Evolutionary conservation across 371 early-diverging fungal species (phyloP).

Genomic region (Massospora cicadina): DNA sequence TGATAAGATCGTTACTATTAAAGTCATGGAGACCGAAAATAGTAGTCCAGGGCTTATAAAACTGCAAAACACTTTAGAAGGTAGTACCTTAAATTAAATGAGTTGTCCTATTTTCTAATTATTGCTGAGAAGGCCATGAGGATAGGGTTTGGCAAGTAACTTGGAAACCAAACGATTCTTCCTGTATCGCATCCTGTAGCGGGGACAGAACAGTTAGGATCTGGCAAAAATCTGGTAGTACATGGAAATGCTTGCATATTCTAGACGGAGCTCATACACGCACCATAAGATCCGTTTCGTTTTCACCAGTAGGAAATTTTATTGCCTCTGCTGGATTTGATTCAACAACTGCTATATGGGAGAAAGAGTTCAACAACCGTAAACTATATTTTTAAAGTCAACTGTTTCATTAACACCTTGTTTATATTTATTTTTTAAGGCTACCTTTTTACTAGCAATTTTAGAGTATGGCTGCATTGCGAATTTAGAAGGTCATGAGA

Average conservation of each 20-base stretch:
- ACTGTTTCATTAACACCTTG: neutral
- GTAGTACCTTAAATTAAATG: no score
- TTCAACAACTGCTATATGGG: conserved; percentile 85
- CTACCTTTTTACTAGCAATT: no score
- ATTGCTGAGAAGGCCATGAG: conserved; percentile 79
- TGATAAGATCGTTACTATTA: no score
- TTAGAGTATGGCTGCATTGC: conserved; percentile 76
- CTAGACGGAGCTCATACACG: conserved; percentile 78
- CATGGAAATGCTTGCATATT: conserved; percentile 56
- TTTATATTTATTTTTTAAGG: conserved; percentile 7
- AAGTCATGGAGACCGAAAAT: no score
- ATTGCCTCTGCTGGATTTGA: conserved; percentile 89
- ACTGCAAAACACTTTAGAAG: no score
- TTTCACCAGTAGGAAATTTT: conserved; percentile 51
- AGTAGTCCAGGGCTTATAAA: no score
- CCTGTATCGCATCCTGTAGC: conserved; percentile 53
- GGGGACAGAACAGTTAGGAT: conserved; percentile 76
- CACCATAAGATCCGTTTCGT: conserved; percentile 77
- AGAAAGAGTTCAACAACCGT: conserved; percentile 27
- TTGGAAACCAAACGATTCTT: conserved; percentile 63
- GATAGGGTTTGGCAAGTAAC: conserved; percentile 84
- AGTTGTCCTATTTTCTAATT: no score
- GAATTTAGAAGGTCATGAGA: conserved; percentile 95
- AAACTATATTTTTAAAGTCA: conserved; percentile 8
- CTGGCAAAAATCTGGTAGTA: conserved; percentile 32